Conservation (phyloP, 805 yeast species). For the Zygosaccharomyces rouxii region DNA sequence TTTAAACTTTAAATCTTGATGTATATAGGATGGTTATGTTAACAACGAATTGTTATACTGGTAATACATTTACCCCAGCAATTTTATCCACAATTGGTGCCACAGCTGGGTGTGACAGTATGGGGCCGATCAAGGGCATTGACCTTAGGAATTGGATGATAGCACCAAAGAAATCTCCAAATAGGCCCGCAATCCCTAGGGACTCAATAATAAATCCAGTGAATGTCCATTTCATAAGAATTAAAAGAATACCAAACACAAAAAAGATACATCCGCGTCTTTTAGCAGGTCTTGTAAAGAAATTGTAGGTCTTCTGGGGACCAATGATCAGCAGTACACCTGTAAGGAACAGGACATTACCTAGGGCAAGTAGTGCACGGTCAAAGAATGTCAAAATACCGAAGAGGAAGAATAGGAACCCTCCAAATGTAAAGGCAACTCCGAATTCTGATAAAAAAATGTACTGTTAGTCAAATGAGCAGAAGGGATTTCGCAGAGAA, state of each 20-base stretch:
- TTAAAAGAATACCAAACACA: slow-evolving; percentile 66
- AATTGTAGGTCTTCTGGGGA: slow-evolving; percentile 70
- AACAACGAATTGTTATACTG: slow-evolving; percentile 40
- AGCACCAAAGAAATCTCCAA: slow-evolving; percentile 91
- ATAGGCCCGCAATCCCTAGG: slow-evolving; percentile 82
- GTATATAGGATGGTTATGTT: no score
- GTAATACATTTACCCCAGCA: slow-evolving; percentile 65
- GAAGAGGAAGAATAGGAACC: slow-evolving; percentile 65
- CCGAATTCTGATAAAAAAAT: slow-evolving; percentile 60
- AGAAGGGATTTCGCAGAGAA: not conserved
- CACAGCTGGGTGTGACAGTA: slow-evolving; percentile 71
- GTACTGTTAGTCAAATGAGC: slow-evolving; percentile 8
- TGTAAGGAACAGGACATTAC: slow-evolving; percentile 72
- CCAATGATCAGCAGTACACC: slow-evolving; percentile 88
- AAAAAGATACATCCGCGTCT: slow-evolving; percentile 84
- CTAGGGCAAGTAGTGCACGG: slow-evolving; percentile 81
- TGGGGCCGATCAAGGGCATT: slow-evolving; percentile 81
- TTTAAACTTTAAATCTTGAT: no score
- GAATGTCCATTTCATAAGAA: slow-evolving; percentile 71
- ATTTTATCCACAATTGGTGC: slow-evolving; percentile 69
- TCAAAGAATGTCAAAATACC: slow-evolving; percentile 88
- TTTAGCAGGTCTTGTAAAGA: slow-evolving; percentile 83
- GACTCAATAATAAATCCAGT: slow-evolving; percentile 81
- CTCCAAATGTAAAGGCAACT: slow-evolving; percentile 86
- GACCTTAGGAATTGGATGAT: slow-evolving; percentile 82